Evolutionary conservation across 2,329 filamentous ascomycete species (phyloP).

Genomic region (Pseudogymnoascus sp.): DNA sequence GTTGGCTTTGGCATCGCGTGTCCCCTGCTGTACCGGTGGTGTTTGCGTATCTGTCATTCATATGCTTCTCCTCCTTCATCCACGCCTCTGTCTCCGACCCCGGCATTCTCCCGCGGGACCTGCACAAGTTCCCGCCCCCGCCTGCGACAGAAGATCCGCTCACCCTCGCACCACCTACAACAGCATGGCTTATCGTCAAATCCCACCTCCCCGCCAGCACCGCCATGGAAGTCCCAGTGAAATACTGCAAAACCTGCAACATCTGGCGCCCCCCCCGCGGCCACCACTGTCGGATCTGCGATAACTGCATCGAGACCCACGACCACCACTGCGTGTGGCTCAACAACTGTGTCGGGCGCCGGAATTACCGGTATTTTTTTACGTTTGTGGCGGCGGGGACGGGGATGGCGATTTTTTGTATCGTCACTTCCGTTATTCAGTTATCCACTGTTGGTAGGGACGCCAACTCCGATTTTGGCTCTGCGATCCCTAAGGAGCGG

Average conservation of each 20-base stretch:
- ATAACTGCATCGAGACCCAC: slow-evolving; percentile 94
- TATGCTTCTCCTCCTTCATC: slow-evolving; percentile 87
- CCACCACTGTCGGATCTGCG: slow-evolving; percentile 92
- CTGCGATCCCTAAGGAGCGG: slow-evolving; percentile 26
- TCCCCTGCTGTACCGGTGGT: slow-evolving; percentile 81
- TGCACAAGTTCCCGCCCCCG: slow-evolving; percentile 76
- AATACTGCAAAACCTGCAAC: slow-evolving; percentile 96
- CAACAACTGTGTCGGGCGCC: slow-evolving; percentile 93
- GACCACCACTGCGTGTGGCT: slow-evolving; percentile 99
- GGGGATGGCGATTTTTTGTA: slow-evolving; percentile 45
- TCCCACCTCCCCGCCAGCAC: slow-evolving; percentile 63
- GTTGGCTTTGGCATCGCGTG: slow-evolving; percentile 76
- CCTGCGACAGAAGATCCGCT: slow-evolving; percentile 73
- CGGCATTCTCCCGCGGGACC: slow-evolving; percentile 84
- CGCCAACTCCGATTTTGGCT: slow-evolving; percentile 34
- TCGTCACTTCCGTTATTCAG: background rate
- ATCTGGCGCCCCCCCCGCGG: slow-evolving; percentile 94
- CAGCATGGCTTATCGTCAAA: slow-evolving; percentile 88
- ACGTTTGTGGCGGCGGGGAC: slow-evolving; percentile 77
- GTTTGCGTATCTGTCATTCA: slow-evolving; percentile 84
- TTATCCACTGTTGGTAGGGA: background rate
- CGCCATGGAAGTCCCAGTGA: slow-evolving; percentile 95
- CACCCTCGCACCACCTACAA: slow-evolving; percentile 72
- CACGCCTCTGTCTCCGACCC: slow-evolving; percentile 90
- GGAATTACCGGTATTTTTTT: slow-evolving; percentile 98